These are phyloP conservation scores for Flaveria sonorensis DNA, from an alignment of 129 eudicot genomes.

Conservation along the genomic window DNA sequence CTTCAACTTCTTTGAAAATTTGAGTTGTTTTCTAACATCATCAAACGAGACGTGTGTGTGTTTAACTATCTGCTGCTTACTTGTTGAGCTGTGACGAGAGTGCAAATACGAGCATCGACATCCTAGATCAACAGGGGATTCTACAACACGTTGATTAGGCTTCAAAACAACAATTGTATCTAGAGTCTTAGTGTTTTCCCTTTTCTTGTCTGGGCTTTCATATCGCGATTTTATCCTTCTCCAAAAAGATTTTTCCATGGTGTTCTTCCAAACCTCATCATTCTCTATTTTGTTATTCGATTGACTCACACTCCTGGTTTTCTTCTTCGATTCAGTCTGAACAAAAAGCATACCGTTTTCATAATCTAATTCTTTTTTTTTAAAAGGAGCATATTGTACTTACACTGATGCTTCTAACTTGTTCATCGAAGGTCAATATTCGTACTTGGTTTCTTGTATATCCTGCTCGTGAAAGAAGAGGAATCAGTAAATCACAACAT, in stretches of 20 bases:
- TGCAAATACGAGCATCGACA: constrained; percentile 53
- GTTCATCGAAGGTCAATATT: constrained; percentile 37
- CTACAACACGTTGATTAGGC: constrained; percentile 27
- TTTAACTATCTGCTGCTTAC: constrained; percentile 34
- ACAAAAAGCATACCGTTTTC: neutral
- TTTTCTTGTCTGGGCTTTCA: constrained; percentile 30
- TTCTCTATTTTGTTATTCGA: constrained; percentile 1
- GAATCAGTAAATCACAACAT: constrained; percentile 13
- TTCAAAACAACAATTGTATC: constrained; percentile 45
- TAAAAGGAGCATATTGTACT: constrained; percentile 7
- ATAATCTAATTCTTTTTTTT: neutral
- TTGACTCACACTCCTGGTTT: constrained; percentile 13
- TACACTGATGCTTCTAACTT: constrained; percentile 37
- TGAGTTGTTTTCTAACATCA: constrained; percentile 20
- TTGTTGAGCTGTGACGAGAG: constrained; percentile 26
- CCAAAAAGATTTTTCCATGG: constrained; percentile 36
- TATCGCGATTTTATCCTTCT: constrained; percentile 30
- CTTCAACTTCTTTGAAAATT: constrained; percentile 25
- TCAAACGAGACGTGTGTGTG: constrained; percentile 21
- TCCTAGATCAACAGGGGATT: constrained; percentile 29
- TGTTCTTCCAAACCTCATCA: constrained; percentile 23
- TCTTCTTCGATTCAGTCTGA: constrained; percentile 32
- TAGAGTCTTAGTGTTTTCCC: constrained; percentile 16
- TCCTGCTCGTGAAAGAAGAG: constrained; percentile 26
- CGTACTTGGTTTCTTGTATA: constrained; percentile 15